Evolutionary conservation across 179 eudicot species (phyloP), one percentile per base, ranked within the genome.

Genomic region (Actinidia polygama): DNA sequence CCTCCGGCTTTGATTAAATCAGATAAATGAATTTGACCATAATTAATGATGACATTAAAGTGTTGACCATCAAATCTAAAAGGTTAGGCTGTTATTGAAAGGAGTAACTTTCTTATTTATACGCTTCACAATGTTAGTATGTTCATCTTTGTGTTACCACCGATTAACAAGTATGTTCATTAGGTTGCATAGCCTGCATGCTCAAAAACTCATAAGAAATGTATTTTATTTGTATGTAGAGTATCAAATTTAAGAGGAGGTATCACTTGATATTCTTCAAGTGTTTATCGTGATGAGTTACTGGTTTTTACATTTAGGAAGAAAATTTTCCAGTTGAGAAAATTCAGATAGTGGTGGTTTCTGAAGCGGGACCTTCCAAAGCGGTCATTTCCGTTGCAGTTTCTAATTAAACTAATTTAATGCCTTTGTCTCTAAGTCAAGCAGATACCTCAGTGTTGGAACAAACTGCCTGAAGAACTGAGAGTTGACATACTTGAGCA

Each of bases 361-460:
- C n/a, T n/a, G n/a, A n/a, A n/a, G n/a, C n/a, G n/a, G n/a, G n/a
- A n/a, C n/a, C n/a, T n/a, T n/a, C 86, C 73, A 63, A 64, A 74
- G 70, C 63, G 58, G 69, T 36, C 71, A 79, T 63, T 67, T 64
- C 87, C 75, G 71, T 77, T 73, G 61, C 85, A 49, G 79, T 81
- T 64, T 75, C 89, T 68, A 81, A 50, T 61, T 58, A 70, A 63
- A 77, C 57, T 61, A 86, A 83, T 72, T 40, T 95, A n/a, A 95
- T 96, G 98, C 98, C 99, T 69, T 87, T 90, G 62, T 96, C 99
- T 87, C 84, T 92, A 75, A 96, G 98, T 86, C 98, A 96, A 91
- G 89, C 93, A 82, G 99, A 96, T 89, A 57, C 77, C 69, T 89
- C 95, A 57, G 91, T 95, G 82, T 85, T 96, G 77, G 91, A 91